Evolutionary conservation across 306 rosid species (phyloP).

Genomic region (Hylodesmum podocarpum): DNA sequence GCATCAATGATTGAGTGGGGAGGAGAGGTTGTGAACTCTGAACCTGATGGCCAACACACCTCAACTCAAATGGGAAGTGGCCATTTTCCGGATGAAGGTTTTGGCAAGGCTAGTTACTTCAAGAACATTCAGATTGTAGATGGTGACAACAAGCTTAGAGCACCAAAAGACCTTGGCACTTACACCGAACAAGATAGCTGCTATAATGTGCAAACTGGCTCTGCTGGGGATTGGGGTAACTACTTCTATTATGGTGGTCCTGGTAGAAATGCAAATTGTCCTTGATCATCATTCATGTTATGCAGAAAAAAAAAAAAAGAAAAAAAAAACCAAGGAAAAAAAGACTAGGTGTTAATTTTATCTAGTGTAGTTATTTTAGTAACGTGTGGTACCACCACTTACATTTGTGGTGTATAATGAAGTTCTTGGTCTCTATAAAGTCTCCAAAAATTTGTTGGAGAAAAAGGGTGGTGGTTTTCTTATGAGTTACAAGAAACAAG

Average conservation of each 20-base stretch:
- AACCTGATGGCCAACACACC: slow-evolving; percentile 55
- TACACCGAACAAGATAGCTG: slow-evolving; percentile 50
- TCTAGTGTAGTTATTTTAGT: slow-evolving; percentile 32
- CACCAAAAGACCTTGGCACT: slow-evolving; percentile 50
- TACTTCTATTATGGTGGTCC: slow-evolving; percentile 67
- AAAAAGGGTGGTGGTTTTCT: slow-evolving; percentile 31
- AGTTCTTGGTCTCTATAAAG: slow-evolving; percentile 25
- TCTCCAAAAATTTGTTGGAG: slow-evolving; percentile 56
- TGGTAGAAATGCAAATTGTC: slow-evolving; percentile 49
- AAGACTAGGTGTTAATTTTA: slow-evolving; percentile 18
- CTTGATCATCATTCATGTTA: slow-evolving; percentile 23
- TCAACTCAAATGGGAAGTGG: slow-evolving; percentile 71
- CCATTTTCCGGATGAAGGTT: slow-evolving; percentile 60
- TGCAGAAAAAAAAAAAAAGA: not conserved
- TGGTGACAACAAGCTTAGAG: slow-evolving; percentile 45
- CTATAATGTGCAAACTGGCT: slow-evolving; percentile 48
- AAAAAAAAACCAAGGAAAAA: not conserved
- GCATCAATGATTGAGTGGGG: slow-evolving; percentile 68
- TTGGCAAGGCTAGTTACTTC: slow-evolving; percentile 55
- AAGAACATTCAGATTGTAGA: slow-evolving; percentile 56
- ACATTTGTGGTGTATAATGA: slow-evolving; percentile 30
- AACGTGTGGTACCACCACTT: slow-evolving; percentile 23
- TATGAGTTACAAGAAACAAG: slow-evolving; percentile 33
- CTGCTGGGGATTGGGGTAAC: slow-evolving; percentile 52
- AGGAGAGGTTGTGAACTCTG: slow-evolving; percentile 58